These are phyloP conservation scores for Pichia sp. DNA, from an alignment of 1,139 yeast genomes.

Conservation along the genomic window DNA sequence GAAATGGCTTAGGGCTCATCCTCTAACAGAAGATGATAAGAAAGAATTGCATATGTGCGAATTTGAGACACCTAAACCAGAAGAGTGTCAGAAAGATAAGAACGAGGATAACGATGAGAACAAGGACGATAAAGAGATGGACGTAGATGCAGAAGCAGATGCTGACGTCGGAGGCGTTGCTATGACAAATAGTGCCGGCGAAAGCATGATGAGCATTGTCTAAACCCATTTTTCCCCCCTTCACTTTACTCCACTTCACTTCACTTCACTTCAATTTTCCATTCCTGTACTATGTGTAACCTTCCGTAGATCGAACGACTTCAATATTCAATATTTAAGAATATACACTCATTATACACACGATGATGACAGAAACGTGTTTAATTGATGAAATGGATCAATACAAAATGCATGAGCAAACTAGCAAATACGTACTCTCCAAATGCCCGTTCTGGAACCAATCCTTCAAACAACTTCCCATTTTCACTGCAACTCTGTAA, in stretches of 20 bases:
- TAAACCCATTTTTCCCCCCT: too few relatives aligned
- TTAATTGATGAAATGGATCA: slow-evolving; percentile 85
- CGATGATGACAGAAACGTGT: too few relatives aligned
- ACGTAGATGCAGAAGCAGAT: slow-evolving; percentile 1
- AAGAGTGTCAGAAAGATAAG: slow-evolving; percentile 23
- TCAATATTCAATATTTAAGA: too few relatives aligned
- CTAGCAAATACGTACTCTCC: slow-evolving; percentile 89
- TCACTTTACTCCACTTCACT: too few relatives aligned
- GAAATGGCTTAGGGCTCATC: slow-evolving; percentile 70
- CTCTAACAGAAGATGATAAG: slow-evolving; percentile 33
- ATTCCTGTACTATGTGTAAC: too few relatives aligned
- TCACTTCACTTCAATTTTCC: too few relatives aligned
- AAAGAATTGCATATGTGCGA: slow-evolving; percentile 59
- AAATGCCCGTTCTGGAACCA: slow-evolving; percentile 71
- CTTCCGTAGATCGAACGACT: too few relatives aligned
- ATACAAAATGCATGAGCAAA: slow-evolving; percentile 80
- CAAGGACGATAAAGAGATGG: not conserved
- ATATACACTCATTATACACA: too few relatives aligned
- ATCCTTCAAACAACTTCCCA: slow-evolving; percentile 38
- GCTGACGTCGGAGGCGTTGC: not conserved
- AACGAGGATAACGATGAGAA: not conserved
- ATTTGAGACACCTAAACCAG: slow-evolving; percentile 41
- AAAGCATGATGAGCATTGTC: slow-evolving; percentile 27
- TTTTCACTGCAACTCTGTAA: slow-evolving; percentile 51
- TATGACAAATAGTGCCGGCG: slow-evolving; percentile 19